Evolutionary conservation across 2,329 filamentous ascomycete species (phyloP), one percentile per base, ranked within the genome.

Genomic region (Orbilia quercus): DNA sequence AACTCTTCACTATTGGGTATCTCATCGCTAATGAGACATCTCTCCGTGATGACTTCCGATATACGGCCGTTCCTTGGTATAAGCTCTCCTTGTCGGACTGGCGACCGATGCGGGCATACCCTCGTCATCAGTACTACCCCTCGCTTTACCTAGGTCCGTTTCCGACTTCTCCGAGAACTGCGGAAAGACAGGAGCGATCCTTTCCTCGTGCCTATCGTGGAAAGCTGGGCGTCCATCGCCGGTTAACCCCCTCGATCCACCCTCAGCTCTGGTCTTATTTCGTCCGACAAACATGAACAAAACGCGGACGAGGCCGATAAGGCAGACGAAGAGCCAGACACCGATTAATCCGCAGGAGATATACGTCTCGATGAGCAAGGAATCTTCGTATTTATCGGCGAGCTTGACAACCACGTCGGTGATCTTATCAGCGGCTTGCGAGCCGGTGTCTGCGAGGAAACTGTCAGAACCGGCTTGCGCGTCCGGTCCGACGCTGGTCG

Each of bases 391-490:
- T 79, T 87, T 87, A 72, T 85, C 81, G 25, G 89, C 86, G 69
- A 97, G 89, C 75, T 88, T 85, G 66, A 85, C 80, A 44, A 98
- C 86, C 20, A 92, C 91, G 72, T 85, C 88, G 14, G 89, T 91
- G 77, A 98, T 90, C 78, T 93, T 90, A 81, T 97, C 91, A 40
- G 88, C 88, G 6, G 92, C 89, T 65, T 88, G 86, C 75, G 85
- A 86, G 28, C 88, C 88, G 0, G 92, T 89, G 71, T 89, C 87
- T n/a, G 91, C 85, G 51, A 98, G 87, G 80, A 98, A 95, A 9
- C 85, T 86, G 40, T 86, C 85, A 58, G 89, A 84, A 58, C 86
- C 83, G 20, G 38, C 47, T 7, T 78, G 77, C 9, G 83, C 83
- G 76, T 90, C 86, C 60, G 85, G 86, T 5, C 82, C 80, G 69